Evolutionary conservation across 2,329 filamentous ascomycete species (phyloP).

Genomic region (Stachybotrys echinatus): DNA sequence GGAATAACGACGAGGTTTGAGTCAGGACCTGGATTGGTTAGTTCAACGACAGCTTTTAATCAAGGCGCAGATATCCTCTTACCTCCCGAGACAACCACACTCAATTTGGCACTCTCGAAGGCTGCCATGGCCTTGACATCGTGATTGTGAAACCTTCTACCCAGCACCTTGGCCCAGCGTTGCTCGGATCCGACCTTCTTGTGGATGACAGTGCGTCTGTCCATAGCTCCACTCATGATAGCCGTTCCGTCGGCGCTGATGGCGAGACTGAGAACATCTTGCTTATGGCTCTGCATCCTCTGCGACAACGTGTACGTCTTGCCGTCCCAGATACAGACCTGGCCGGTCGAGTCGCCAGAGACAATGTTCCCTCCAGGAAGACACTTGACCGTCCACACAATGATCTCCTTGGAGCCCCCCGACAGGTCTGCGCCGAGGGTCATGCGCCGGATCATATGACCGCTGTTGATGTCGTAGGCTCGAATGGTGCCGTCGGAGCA

Average conservation of each 20-base stretch:
- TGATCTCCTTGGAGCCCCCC: constrained; percentile 75
- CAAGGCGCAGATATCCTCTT: constrained; percentile 22
- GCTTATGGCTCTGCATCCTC: constrained; percentile 78
- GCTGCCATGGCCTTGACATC: constrained; percentile 93
- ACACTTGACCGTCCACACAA: constrained; percentile 91
- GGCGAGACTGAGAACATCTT: constrained; percentile 86
- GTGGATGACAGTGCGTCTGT: constrained; percentile 81
- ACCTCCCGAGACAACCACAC: constrained; percentile 89
- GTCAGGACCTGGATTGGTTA: constrained; percentile 62
- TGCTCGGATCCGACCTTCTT: constrained; percentile 57
- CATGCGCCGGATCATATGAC: constrained; percentile 72
- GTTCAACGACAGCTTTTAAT: background rate
- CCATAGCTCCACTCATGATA: constrained; percentile 88
- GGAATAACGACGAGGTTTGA: constrained; percentile 78
- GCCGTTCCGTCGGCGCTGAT: constrained; percentile 73
- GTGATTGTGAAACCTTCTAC: constrained; percentile 82
- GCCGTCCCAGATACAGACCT: constrained; percentile 89
- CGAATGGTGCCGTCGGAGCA: constrained; percentile 97
- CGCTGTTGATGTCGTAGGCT: constrained; percentile 79
- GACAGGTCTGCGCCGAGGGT: constrained; percentile 74
- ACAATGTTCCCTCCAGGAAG: constrained; percentile 85
- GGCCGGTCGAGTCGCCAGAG: constrained; percentile 90
- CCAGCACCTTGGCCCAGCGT: constrained; percentile 81
- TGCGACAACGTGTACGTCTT: constrained; percentile 87
- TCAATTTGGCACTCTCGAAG: constrained; percentile 79